Conservation (phyloP, 768 basidiomycete species). For the Amanita phalloides region DNA sequence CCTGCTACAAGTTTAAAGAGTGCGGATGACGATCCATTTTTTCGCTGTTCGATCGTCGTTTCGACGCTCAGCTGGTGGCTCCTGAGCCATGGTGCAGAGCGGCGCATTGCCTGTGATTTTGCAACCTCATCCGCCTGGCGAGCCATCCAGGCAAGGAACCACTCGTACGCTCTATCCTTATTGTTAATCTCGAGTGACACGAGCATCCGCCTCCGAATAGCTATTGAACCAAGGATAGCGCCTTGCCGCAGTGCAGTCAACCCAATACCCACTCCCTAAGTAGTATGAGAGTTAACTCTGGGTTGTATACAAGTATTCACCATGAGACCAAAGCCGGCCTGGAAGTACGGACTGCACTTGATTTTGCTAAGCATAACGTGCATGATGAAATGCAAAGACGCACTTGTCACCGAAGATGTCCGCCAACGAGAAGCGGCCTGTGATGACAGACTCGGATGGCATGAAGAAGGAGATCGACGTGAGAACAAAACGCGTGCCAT, state of each 20-base stretch:
- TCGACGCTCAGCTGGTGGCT: conserved; percentile 95
- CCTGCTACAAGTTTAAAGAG: conserved; percentile 93
- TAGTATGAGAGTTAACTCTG: background rate
- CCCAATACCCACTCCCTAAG: conserved; percentile 83
- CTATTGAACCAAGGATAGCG: conserved; percentile 53
- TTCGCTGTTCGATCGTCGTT: conserved; percentile 78
- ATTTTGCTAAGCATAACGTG: conserved; percentile 10
- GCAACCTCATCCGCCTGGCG: conserved; percentile 36
- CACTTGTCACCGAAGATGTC: conserved; percentile 56
- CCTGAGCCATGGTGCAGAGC: conserved; percentile 40
- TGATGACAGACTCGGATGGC: conserved; percentile 6
- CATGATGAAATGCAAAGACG: conserved; percentile 18
- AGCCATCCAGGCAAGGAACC: conserved; percentile 97
- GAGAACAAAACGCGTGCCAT: background rate
- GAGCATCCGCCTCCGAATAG: conserved; percentile 82
- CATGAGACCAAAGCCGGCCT: conserved; percentile 97
- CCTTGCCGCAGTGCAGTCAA: conserved; percentile 67
- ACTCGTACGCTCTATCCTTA: conserved; percentile 89
- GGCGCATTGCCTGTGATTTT: conserved; percentile 14
- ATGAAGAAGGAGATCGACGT: conserved; percentile 4
- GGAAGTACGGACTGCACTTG: conserved; percentile 85
- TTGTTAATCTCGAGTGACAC: conserved; percentile 95
- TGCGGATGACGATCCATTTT: conserved; percentile 85
- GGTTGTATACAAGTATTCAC: conserved; percentile 16
- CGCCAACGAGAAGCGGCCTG: conserved; percentile 21